These are phyloP conservation scores for Pythium utonaiense DNA, from an alignment of 352 stramenopile genomes.

Conservation along the genomic window DNA sequence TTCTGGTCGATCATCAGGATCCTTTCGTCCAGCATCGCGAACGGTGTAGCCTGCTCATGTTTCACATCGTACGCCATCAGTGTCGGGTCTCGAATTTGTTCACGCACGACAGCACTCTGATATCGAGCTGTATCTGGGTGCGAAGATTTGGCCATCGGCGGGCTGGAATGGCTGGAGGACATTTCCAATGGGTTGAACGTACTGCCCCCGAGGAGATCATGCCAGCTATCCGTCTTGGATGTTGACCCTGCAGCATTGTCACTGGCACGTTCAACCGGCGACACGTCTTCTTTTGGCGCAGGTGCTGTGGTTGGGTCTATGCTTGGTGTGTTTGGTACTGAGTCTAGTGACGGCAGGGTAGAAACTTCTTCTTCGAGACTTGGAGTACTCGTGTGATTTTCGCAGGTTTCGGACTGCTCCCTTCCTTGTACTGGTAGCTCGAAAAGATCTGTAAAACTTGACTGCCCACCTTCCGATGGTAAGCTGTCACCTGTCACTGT, in stretches of 20 bases:
- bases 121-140: constrained; percentile 17
- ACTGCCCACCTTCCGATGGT: too few species aligned
- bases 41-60: constrained; percentile 46
- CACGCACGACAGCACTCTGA: constrained; percentile 15
- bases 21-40: constrained; percentile 45
- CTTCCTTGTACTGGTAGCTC: too few species aligned
- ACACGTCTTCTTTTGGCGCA: too few species aligned
- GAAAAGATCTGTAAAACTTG: too few species aligned
- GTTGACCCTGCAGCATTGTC: not conserved
- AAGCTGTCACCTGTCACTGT: too few species aligned
- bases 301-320: too few species aligned
- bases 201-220: constrained; percentile 1
- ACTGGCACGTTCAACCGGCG: too few species aligned
- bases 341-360: too few species aligned
- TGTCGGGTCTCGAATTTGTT: constrained; percentile 25
- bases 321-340: too few species aligned
- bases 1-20: constrained; percentile 53
- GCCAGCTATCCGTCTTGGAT: constrained; percentile 13
- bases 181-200: not conserved
- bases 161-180: not conserved
- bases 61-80: constrained; percentile 54
- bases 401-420: too few species aligned
- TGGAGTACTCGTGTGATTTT: too few species aligned
- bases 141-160: not conserved
- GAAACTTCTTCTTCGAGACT: too few species aligned